phyloP scores from a whole-genome alignment of 2,329 filamentous ascomycete species.

The Nemania abortiva region DNA sequence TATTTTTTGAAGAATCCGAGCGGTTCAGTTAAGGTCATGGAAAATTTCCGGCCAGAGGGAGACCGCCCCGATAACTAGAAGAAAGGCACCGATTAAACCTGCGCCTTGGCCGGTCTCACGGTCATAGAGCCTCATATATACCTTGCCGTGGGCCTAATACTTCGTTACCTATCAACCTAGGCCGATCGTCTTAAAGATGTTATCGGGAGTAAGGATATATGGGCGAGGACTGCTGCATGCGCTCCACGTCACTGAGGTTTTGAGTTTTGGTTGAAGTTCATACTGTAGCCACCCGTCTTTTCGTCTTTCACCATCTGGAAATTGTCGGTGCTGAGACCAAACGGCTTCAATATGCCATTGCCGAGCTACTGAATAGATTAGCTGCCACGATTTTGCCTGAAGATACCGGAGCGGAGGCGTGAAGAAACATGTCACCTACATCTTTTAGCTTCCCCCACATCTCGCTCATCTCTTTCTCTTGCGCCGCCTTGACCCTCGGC shows the following conservation, averaged over 20 bases:
- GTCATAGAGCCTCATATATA: neutral
- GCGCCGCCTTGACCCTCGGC: slow-evolving; percentile 77
- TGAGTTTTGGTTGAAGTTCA: slow-evolving; percentile 78
- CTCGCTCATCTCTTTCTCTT: slow-evolving; percentile 89
- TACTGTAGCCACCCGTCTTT: slow-evolving; percentile 89
- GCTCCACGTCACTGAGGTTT: slow-evolving; percentile 29
- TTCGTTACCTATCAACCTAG: neutral
- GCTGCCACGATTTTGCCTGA: neutral
- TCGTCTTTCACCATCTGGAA: slow-evolving; percentile 95
- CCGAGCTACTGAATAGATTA: slow-evolving; percentile 70
- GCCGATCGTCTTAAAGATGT: neutral
- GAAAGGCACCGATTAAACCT: neutral
- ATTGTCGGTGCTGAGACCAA: slow-evolving; percentile 92
- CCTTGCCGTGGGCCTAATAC: neutral
- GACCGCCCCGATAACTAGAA: neutral
- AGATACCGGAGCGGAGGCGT: neutral
- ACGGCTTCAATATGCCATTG: slow-evolving; percentile 91
- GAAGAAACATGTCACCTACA: slow-evolving; percentile 57
- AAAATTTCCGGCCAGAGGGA: neutral
- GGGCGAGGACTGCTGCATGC: neutral
- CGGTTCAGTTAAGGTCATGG: neutral
- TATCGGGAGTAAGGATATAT: neutral
- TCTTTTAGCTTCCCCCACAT: slow-evolving; percentile 98
- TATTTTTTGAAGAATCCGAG: neutral
- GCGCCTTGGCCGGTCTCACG: neutral